Base-by-base conservation (phyloP, 768 basidiomycete genomes). In the Suillus americanus region DNA sequence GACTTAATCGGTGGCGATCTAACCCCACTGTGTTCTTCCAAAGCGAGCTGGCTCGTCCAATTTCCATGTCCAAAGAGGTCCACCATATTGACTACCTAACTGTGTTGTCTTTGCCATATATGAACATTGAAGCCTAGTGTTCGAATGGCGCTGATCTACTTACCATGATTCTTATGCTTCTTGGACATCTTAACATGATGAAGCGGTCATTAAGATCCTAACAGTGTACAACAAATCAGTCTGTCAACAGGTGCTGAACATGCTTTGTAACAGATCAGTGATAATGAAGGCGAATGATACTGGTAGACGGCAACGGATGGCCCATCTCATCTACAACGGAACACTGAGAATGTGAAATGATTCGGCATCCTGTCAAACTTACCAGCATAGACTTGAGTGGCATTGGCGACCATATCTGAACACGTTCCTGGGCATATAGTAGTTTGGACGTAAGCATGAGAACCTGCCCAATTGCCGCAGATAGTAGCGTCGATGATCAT, bases 361-460 rank as follows among this genome's bases (percentile, higher is more conserved):
- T 10, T 10, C 23, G 23, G 23, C 30, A 56, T 10, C 16, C 67
- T 65, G 33, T 77, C 60, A 46, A 60, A n/a, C 79, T 69, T 67
- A 83, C 83, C 64, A n/a, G 64, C 68, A 72, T 85, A 90, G 76
- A n/a, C n/a, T n/a, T 87, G 89, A 30, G 70, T 76, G 14, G 86
- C 83, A 71, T 89, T 79, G 20, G 82, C 78, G 50, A 89, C 84
- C 38, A 79, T 79, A 16, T 80, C 67, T 1, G 75, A 72, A 63
- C 85, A 86, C 3, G 79, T 81, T 10, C 81, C 83, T 0, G 77
- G 73, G 53, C 79, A 80, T 3, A 75, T 74, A 37, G 77, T 74
- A 37, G 77, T 77, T 10, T 5, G 67, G 12, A 62, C 5, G 45
- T 75, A 77, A 0, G 69, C 67, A 60, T 5, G 23, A 8, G 10